Base-by-base conservation (phyloP, 1,139 yeast species). In the Pichia kudriavzevii region DNA sequence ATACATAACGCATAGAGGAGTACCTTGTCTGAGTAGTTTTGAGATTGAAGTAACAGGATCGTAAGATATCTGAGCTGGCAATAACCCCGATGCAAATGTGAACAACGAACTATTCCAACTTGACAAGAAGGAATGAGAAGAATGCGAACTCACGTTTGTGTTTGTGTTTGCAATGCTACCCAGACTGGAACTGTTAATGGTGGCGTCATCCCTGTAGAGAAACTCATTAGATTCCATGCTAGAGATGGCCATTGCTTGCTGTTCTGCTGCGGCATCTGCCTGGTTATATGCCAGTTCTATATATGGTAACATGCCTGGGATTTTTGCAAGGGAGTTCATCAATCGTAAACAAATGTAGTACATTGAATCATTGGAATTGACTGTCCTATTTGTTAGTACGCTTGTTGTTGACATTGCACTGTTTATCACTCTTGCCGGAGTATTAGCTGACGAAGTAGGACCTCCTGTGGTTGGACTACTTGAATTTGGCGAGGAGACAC, bases 21-120 rank as follows among this genome's bases (percentile, higher is more conserved):
- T 81, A 7, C 98, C 98, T 50, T 83, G 87, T 49, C 91, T 93
- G 52, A 91, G 79, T 31, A 91, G 64, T 48, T 84, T 79, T 77
- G 95, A 84, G 34, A 91, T 59, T 46, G 85, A 88, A 1, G 96
- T 85, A 3, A 84, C 96, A 3, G 98, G 96, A 54, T 91, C 99
- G 49, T 83, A 80, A 38, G 73, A 71, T 39, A 75, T 67, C 37
- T 72, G 75, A 3, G 84, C 80, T 3, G 93, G 93, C 31, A 80
- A 60, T 14, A 79, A 78, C 19, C 93, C 93, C 28, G 84, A 80
- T 22, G 83, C 71, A 56, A 77, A 80, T 0, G 91, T 80, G 45
- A 64, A 67, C 36, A 70, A 56, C 41, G 66, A 53, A 30, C 43
- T 43, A 33, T 40, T 46, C 58, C 57, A 54, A 26, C 41, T 34